Evolutionary conservation across 225 moss, liverwort and hornwort species (phyloP).

Genomic region (Bryum argenteum): DNA sequence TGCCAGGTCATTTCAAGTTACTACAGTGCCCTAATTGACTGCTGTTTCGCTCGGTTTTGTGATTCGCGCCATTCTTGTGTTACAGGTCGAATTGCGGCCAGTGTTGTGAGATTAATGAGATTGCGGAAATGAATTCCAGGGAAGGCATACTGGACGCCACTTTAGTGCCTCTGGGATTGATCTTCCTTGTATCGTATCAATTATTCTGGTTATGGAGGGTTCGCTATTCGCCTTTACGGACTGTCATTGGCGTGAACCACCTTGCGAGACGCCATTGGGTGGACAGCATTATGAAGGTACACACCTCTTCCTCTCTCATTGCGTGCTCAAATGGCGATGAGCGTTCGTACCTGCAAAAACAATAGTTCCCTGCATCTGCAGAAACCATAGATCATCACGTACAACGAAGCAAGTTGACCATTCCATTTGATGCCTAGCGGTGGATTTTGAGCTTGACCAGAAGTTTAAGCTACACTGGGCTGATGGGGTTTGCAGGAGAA

Average conservation of each 20-base stretch:
- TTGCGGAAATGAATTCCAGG: conserved; percentile 22
- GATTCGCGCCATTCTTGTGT: neutral
- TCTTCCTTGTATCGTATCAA: conserved; percentile 62
- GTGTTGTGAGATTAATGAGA: neutral
- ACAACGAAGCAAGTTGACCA: no score
- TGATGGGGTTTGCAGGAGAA: conserved; percentile 62
- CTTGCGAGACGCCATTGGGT: conserved; percentile 80
- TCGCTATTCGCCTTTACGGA: conserved; percentile 58
- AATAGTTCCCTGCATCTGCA: no score
- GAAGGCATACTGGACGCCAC: conserved; percentile 55
- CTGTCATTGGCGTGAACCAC: conserved; percentile 77
- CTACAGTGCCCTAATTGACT: no score
- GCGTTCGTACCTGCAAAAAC: no score
- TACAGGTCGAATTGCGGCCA: conserved; percentile 11
- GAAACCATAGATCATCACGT: no score
- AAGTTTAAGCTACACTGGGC: neutral
- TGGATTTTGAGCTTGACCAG: no score
- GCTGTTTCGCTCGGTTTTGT: no score
- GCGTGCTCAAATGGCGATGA: neutral
- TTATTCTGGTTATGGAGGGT: conserved; percentile 61
- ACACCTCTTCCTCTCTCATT: neutral
- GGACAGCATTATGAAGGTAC: conserved; percentile 78
- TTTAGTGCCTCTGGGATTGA: conserved; percentile 59
- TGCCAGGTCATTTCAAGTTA: no score
- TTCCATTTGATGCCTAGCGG: no score